Percentiles rank a stretch among this genome's conserved stretches.
These are phyloP conservation scores for Yarrowia galli DNA, from an alignment of 1,139 yeast genomes.

Conservation along the genomic window DNA sequence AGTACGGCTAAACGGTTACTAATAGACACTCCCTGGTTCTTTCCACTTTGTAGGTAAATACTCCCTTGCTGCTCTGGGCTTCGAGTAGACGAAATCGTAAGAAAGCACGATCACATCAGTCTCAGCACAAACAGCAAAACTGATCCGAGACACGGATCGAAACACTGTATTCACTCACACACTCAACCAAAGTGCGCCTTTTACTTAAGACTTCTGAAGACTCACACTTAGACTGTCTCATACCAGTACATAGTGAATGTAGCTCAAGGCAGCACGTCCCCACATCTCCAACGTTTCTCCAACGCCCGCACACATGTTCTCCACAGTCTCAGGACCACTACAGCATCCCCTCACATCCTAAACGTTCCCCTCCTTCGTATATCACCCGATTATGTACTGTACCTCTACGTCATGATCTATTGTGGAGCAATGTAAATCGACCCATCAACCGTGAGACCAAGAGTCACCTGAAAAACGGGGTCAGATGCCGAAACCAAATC, in stretches of 20 bases:
- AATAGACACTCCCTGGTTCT: background rate
- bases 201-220: background rate
- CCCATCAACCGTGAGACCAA: background rate
- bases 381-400: constrained; percentile 10
- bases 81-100: no score
- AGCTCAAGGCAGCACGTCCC: background rate
- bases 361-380: constrained; percentile 8
- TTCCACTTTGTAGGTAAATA: no score
- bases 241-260: no score
- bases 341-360: background rate
- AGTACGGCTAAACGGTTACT: background rate
- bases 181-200: background rate
- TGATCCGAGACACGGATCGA: no score
- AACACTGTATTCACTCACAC: no score
- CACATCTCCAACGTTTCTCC: no score
- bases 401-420: background rate
- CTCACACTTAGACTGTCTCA: background rate
- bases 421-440: constrained; percentile 1
- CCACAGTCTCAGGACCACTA: no score
- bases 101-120: no score
- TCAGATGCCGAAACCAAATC: background rate
- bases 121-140: background rate
- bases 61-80: no score
- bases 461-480: background rate
- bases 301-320: no score